phyloP scores from a whole-genome alignment of 2,329 filamentous ascomycete genomes.

The Corynespora cassiicola region DNA sequence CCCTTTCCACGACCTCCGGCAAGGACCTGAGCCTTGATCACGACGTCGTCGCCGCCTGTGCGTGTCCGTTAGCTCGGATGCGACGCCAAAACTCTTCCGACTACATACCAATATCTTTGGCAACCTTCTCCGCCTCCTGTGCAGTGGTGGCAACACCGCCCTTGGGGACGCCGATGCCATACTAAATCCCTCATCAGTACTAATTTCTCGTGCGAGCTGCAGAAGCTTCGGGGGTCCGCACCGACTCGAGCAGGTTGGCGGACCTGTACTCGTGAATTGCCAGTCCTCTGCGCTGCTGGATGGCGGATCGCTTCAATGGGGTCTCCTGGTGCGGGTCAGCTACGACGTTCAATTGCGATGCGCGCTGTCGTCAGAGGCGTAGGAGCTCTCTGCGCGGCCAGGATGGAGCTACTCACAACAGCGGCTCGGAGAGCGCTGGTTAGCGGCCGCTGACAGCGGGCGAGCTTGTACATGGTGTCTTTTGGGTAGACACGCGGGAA shows the following conservation, averaged over 20 bases:
- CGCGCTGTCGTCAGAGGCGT: constrained; percentile 40
- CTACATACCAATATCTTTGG: constrained; percentile 79
- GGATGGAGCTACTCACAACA: constrained; percentile 64
- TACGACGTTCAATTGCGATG: constrained; percentile 26
- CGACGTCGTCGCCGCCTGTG: constrained; percentile 84
- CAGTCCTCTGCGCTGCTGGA: constrained; percentile 85
- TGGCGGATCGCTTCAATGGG: constrained; percentile 61
- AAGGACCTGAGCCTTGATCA: constrained; percentile 99
- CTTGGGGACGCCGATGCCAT: constrained; percentile 92
- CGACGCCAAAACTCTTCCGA: constrained; percentile 19
- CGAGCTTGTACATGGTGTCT: constrained; percentile 83
- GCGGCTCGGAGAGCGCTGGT: constrained; percentile 79
- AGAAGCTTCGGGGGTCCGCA: constrained; percentile 43
- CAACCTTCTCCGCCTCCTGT: constrained; percentile 89
- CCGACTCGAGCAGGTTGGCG: constrained; percentile 81
- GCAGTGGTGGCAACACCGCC: constrained; percentile 83
- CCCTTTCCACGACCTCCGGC: constrained; percentile 98
- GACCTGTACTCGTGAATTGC: constrained; percentile 99
- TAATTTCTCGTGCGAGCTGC: constrained; percentile 9
- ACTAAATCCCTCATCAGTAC: constrained; percentile 61
- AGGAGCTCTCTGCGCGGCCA: constrained; percentile 19
- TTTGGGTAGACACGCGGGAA: constrained; percentile 32
- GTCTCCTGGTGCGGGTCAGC: constrained; percentile 58
- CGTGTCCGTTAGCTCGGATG: constrained; percentile 34
- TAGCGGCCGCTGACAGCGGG: constrained; percentile 76